Conservation (phyloP, 2,329 filamentous ascomycete genomes). For the Paraphaeosphaeria sporulosa region DNA sequence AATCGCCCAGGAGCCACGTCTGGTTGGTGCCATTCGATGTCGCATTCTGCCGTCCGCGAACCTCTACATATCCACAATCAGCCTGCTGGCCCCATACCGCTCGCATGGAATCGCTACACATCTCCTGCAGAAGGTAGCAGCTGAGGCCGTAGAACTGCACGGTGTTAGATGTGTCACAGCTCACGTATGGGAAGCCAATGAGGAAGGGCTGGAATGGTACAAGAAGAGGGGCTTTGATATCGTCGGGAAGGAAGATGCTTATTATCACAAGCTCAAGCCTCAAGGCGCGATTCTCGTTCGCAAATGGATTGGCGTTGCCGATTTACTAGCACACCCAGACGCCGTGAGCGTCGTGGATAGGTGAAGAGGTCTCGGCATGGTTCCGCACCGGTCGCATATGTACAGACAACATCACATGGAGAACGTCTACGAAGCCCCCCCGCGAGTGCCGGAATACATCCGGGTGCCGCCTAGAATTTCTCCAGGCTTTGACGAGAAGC, state of each 20-base stretch:
- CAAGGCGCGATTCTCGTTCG: slow-evolving; percentile 62
- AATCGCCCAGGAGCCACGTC: slow-evolving; percentile 36
- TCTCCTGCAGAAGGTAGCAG: slow-evolving; percentile 56
- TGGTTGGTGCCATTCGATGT: slow-evolving; percentile 58
- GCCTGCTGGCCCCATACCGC: slow-evolving; percentile 67
- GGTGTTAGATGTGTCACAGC: slow-evolving; percentile 63
- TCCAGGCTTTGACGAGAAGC: background rate
- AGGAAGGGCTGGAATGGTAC: slow-evolving; percentile 69
- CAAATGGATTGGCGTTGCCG: slow-evolving; percentile 50
- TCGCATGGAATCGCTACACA: slow-evolving; percentile 64
- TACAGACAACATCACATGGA: background rate
- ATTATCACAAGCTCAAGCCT: slow-evolving; percentile 67
- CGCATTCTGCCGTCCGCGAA: slow-evolving; percentile 51
- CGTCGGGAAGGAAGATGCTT: slow-evolving; percentile 60
- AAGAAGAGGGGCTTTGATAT: slow-evolving; percentile 63
- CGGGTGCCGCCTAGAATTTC: background rate
- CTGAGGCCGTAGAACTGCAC: slow-evolving; percentile 59
- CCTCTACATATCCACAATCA: slow-evolving; percentile 69
- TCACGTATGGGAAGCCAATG: slow-evolving; percentile 70
- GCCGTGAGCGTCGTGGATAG: slow-evolving; percentile 3
- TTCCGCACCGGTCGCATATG: background rate
- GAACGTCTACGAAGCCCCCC: background rate
- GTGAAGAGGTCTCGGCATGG: background rate
- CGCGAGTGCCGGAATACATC: background rate
- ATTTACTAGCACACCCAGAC: slow-evolving; percentile 30